Conservation (phyloP, 1,284 basidiomycete genomes). For the Rhizoctonia solani region DNA sequence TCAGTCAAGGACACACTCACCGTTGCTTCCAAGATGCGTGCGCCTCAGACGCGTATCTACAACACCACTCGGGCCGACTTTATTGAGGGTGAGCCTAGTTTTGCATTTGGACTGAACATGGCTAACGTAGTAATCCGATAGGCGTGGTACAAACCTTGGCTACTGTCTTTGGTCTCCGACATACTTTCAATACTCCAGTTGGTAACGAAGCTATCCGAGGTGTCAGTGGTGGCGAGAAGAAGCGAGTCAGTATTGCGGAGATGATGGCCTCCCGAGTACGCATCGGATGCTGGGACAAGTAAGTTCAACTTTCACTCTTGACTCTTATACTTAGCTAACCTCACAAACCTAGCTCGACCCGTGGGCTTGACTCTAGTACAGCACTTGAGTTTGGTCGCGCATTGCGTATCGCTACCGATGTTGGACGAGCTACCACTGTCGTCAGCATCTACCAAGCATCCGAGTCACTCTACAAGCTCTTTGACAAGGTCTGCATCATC, state of each 20-base stretch:
- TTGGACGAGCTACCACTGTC: slow-evolving; percentile 50
- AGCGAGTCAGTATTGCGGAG: slow-evolving; percentile 64
- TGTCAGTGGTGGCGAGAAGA: slow-evolving; percentile 62
- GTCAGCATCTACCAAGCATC: slow-evolving; percentile 56
- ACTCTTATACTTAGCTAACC: slow-evolving; percentile 56
- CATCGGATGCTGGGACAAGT: background rate
- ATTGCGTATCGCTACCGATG: slow-evolving; percentile 57
- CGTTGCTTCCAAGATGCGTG: slow-evolving; percentile 57
- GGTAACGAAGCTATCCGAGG: slow-evolving; percentile 60
- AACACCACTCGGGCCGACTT: slow-evolving; percentile 51
- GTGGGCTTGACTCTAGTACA: slow-evolving; percentile 62
- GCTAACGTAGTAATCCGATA: no score
- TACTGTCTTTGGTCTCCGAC: slow-evolving; percentile 63
- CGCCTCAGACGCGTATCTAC: slow-evolving; percentile 54
- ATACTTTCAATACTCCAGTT: slow-evolving; percentile 60
- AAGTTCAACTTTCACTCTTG: slow-evolving; percentile 38
- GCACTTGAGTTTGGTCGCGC: slow-evolving; percentile 61
- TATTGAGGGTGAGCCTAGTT: no score
- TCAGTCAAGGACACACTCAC: slow-evolving; percentile 60
- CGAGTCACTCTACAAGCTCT: slow-evolving; percentile 53
- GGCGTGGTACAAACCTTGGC: slow-evolving; percentile 56
- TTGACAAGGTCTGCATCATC: slow-evolving; percentile 53
- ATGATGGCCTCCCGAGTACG: slow-evolving; percentile 51
- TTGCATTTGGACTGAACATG: no score
- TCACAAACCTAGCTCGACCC: no score